Conservation (phyloP, 2,329 filamentous ascomycete species). For the Phoma sp. region DNA sequence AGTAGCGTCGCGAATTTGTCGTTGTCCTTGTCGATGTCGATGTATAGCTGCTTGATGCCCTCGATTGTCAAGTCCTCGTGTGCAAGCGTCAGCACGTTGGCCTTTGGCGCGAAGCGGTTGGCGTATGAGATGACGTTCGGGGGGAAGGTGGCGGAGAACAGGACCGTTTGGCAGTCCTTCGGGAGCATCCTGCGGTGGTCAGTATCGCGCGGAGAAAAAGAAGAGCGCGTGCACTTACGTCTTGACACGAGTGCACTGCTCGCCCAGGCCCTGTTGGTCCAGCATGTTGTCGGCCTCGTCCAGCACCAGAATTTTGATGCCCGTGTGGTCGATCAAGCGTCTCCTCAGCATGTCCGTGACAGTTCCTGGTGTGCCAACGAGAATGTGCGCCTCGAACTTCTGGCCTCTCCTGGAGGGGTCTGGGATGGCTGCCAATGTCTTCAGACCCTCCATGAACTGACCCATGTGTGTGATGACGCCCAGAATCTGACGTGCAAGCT, state of each 20-base stretch:
- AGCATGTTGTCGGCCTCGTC: conserved; percentile 99
- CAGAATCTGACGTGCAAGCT: conserved; percentile 93
- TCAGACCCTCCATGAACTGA: conserved; percentile 77
- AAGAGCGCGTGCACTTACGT: conserved; percentile 59
- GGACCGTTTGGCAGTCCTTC: conserved; percentile 78
- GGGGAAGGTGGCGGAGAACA: conserved; percentile 96
- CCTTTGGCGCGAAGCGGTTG: conserved; percentile 79
- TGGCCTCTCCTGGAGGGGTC: conserved; percentile 72
- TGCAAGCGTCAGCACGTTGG: conserved; percentile 85
- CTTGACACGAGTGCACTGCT: conserved; percentile 93
- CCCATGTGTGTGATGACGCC: conserved; percentile 85
- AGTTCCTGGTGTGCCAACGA: conserved; percentile 94
- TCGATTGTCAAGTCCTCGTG: conserved; percentile 94
- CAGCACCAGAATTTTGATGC: conserved; percentile 83
- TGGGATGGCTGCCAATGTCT: conserved; percentile 82
- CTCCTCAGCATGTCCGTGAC: conserved; percentile 85
- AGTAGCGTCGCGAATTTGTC: conserved; percentile 89
- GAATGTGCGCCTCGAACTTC: conserved; percentile 74
- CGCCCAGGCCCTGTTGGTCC: conserved; percentile 91
- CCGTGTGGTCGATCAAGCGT: conserved; percentile 72
- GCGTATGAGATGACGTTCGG: conserved; percentile 86
- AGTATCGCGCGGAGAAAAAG: conserved; percentile 24
- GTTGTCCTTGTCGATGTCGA: conserved; percentile 83
- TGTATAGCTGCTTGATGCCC: conserved; percentile 97
- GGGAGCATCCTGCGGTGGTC: conserved; percentile 69